Evolutionary conservation across 192 early-diverging fungal genomes (phyloP), one percentile per base, ranked within the genome.

Genomic region (Coemansia sp.): DNA sequence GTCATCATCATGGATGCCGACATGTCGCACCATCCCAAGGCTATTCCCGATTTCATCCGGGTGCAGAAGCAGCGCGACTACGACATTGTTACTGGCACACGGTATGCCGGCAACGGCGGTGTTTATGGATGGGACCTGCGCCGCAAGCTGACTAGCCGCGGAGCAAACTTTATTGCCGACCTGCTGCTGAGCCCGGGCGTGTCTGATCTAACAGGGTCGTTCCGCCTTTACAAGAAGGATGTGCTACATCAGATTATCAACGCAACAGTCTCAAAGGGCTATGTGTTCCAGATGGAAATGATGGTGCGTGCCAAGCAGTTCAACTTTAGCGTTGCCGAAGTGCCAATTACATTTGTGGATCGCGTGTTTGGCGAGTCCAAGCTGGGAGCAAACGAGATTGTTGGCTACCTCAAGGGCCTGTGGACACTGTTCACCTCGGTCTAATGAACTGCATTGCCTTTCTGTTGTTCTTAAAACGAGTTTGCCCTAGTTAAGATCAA

Each of bases 231-330:
- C 83, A 95, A 94, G 83, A 95, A 93, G 78, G 84, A 90, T 14
- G 94, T 94, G 2, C 81, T 98, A 35, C 73, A 85, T 52, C 78
- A 88, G 73, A 84, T 98, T 70, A 98, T 98, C 63, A 80, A 85
- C 25, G 88, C 89, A 2, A 94, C 92, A 6, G 86, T 95, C 37
- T 94, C 95, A 54, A 97, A 97, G 78, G 96, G 96, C 11, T 98
- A 98, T 67, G 94, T 97, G 22, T 98, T 98, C 84, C 96, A 98
- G 79, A 97, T 97, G 95, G 96, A 98, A 73, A 97, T 98, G 93
- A 98, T 98, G 89, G 92, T 98, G 10, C 89, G 95, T 23, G 96
- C 96, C 52, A 85, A 94, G 65, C 93, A 97, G 76, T 87, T 96
- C 66, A 84, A 88, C 63, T 96, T 77, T 62, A 76, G 86, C 5